Evolutionary conservation across 768 basidiomycete genomes (phyloP).

Genomic region (Cystobasidium ongulense): DNA sequence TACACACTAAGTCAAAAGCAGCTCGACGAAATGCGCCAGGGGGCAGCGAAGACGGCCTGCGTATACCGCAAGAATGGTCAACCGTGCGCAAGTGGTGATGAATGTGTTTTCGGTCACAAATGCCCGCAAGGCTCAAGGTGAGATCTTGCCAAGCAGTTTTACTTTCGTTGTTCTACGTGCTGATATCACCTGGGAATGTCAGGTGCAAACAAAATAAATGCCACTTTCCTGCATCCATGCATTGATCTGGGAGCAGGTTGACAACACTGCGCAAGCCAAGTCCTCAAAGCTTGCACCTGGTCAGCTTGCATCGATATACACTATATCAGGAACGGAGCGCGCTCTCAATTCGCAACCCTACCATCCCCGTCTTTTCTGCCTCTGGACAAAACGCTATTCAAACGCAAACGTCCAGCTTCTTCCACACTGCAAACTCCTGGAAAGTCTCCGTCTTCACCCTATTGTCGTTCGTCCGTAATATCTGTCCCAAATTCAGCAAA

Average conservation of each 20-base stretch:
- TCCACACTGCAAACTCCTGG: no score
- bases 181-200: neutral
- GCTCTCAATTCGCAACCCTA: no score
- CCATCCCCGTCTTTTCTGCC: no score
- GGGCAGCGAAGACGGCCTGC: slow-evolving; percentile 18
- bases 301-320: no score
- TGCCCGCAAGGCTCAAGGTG: slow-evolving; percentile 28
- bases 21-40: slow-evolving; percentile 23
- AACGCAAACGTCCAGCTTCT: no score
- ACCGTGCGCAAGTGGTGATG: slow-evolving; percentile 14
- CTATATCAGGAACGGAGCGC: no score
- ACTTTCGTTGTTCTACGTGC: neutral
- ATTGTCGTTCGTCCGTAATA: no score
- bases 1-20: slow-evolving; percentile 14
- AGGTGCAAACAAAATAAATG: slow-evolving; percentile 8
- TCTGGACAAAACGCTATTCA: no score
- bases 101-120: slow-evolving; percentile 27
- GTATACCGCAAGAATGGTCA: slow-evolving; percentile 12
- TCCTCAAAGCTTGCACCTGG: no score
- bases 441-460: no score
- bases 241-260: neutral
- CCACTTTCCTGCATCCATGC: neutral
- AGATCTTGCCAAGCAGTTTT: neutral
- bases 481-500: no score
- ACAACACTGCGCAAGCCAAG: no score